Evolutionary conservation across 352 stramenopile genomes (phyloP).

Genomic region (Elongisporangium senticosum): DNA sequence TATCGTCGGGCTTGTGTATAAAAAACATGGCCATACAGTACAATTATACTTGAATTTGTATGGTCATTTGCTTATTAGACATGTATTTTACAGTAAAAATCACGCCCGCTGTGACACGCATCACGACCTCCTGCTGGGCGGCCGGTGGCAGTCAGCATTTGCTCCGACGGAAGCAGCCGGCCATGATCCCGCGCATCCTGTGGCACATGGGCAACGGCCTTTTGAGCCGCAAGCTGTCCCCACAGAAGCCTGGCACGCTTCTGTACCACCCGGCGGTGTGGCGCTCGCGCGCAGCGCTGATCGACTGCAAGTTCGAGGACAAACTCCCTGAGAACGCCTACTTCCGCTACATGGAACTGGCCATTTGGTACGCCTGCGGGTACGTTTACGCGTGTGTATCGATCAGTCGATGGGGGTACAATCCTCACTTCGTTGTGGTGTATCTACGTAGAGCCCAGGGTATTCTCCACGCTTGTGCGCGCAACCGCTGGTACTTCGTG

Average conservation of each 20-base stretch:
- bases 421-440: background rate
- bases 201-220: slow-evolving; percentile 64
- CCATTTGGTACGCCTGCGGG: slow-evolving; percentile 66
- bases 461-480: slow-evolving; percentile 46
- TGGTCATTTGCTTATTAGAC: too few species aligned
- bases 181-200: slow-evolving; percentile 61
- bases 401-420: too few species aligned
- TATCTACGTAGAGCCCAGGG: slow-evolving; percentile 24
- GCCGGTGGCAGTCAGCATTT: too few species aligned
- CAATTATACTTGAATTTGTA: too few species aligned
- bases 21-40: too few species aligned
- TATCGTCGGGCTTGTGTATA: too few species aligned
- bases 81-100: too few species aligned
- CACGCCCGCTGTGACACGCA: too few species aligned
- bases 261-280: slow-evolving; percentile 53
- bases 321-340: slow-evolving; percentile 62
- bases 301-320: slow-evolving; percentile 45
- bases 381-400: slow-evolving; percentile 26
- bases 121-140: too few species aligned
- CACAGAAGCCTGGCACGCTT: slow-evolving; percentile 34
- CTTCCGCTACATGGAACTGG: slow-evolving; percentile 68
- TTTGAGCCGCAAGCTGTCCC: slow-evolving; percentile 37
- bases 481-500: slow-evolving; percentile 65
- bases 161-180: too few species aligned
- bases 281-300: slow-evolving; percentile 48